A percentile compares a stretch with the other conserved stretches of the same genome.
phyloP scores from a whole-genome alignment of 257 asterid genomes.

The Fraxinus pennsylvanica region DNA sequence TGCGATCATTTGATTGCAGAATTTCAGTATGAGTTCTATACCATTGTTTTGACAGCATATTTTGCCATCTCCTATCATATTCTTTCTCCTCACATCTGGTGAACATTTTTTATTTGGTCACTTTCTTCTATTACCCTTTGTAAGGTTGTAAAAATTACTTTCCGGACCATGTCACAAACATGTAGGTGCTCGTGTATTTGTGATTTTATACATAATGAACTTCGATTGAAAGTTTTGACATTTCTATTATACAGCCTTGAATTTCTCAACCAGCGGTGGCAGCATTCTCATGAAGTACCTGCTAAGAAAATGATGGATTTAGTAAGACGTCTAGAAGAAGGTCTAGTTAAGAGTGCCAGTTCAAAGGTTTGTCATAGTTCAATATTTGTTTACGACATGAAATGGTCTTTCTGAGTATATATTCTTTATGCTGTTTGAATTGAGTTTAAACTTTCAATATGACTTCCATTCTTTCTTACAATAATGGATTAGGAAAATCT shows the following conservation, averaged over 20 bases:
- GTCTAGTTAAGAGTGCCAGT: constrained; percentile 68
- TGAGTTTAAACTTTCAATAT: neutral
- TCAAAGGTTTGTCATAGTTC: constrained; percentile 59
- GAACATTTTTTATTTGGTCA: neutral
- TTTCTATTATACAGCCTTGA: constrained; percentile 56
- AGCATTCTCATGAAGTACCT: constrained; percentile 58
- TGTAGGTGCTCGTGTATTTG: constrained; percentile 12
- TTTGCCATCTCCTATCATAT: neutral
- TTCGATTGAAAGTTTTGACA: constrained; percentile 26
- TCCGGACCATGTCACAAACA: neutral
- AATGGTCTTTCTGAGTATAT: neutral
- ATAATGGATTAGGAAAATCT: constrained; percentile 9
- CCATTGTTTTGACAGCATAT: neutral
- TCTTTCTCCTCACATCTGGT: constrained; percentile 6
- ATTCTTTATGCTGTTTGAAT: neutral
- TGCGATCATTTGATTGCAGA: neutral
- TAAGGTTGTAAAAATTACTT: neutral
- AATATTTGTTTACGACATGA: constrained; percentile 13
- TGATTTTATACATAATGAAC: constrained; percentile 18
- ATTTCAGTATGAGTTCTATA: neutral
- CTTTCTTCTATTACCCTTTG: neutral
- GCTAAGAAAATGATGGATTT: constrained; percentile 58
- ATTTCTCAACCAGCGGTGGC: constrained; percentile 64
- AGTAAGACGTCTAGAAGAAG: constrained; percentile 82
- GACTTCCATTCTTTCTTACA: constrained; percentile 15